phyloP scores from a whole-genome alignment of 805 yeast genomes.

The Starmera amethionina region DNA sequence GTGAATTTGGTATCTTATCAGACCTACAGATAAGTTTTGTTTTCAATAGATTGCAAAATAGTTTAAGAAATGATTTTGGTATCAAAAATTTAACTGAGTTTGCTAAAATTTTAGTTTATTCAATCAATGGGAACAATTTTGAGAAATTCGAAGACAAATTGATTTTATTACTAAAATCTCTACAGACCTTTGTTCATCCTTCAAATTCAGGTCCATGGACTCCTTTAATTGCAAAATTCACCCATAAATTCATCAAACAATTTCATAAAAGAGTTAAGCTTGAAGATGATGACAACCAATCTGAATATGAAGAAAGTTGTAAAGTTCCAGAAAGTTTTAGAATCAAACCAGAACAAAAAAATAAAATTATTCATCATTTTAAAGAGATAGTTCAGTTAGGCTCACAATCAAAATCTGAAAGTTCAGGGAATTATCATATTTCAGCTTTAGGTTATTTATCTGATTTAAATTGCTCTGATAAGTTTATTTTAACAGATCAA shows the following conservation, averaged over 20 bases:
- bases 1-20: slow-evolving; percentile 54
- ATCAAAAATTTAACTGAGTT: slow-evolving; percentile 27
- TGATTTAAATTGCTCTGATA: slow-evolving; percentile 42
- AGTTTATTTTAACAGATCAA: slow-evolving; percentile 35
- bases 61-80: slow-evolving; percentile 26
- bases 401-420: slow-evolving; percentile 62
- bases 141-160: slow-evolving; percentile 40
- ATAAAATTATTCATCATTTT: slow-evolving; percentile 31
- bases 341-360: slow-evolving; percentile 25
- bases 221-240: slow-evolving; percentile 49
- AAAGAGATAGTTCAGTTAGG: slow-evolving; percentile 50
- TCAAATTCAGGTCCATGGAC: slow-evolving; percentile 93
- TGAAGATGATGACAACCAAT: slow-evolving; percentile 32
- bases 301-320: slow-evolving; percentile 31
- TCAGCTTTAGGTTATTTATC: slow-evolving; percentile 46
- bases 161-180: slow-evolving; percentile 48
- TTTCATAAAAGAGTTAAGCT: slow-evolving; percentile 48
- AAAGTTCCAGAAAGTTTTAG: slow-evolving; percentile 18
- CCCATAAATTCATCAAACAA: slow-evolving; percentile 48
- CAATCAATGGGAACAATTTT: slow-evolving; percentile 43
- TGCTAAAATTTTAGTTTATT: slow-evolving; percentile 48
- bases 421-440: slow-evolving; percentile 47
- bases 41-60: slow-evolving; percentile 42
- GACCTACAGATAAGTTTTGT: slow-evolving; percentile 50
- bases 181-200: slow-evolving; percentile 83